A percentile compares a stretch with the other conserved stretches of the same genome.
These are phyloP conservation scores for Solanum rostratum DNA, from an alignment of 257 asterid species.

Conservation along the genomic window DNA sequence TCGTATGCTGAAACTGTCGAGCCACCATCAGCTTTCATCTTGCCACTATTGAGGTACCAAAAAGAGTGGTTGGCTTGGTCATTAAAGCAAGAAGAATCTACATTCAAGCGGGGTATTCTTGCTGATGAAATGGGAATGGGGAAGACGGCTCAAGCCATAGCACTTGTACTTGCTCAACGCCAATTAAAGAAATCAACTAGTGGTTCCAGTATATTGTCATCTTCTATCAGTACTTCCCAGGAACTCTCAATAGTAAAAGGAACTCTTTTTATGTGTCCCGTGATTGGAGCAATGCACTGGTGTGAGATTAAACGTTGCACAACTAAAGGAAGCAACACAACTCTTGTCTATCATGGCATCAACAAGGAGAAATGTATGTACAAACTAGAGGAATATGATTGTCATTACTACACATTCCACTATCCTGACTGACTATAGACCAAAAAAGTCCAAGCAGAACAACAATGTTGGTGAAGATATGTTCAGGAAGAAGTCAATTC, in stretches of 20 bases:
- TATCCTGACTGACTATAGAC: conserved; percentile 62
- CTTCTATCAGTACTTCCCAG: conserved; percentile 20
- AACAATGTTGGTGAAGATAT: conserved; percentile 27
- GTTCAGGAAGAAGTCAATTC: conserved; percentile 31
- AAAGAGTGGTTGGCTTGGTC: conserved; percentile 96
- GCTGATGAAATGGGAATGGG: conserved; percentile 99
- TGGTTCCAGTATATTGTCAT: conserved; percentile 8
- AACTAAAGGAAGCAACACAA: conserved; percentile 52
- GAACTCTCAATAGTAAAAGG: conserved; percentile 48
- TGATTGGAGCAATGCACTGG: conserved; percentile 74
- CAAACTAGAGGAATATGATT: conserved; percentile 57
- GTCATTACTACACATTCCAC: conserved; percentile 72
- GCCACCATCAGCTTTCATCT: conserved; percentile 56
- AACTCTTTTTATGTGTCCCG: conserved; percentile 74
- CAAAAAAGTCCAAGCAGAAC: conserved; percentile 57
- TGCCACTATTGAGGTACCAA: conserved; percentile 71
- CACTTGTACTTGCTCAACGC: conserved; percentile 76
- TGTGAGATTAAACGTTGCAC: conserved; percentile 53
- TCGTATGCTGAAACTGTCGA: conserved; percentile 40
- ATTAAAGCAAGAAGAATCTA: conserved; percentile 60
- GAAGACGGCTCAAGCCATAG: conserved; percentile 83
- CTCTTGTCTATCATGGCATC: conserved; percentile 71
- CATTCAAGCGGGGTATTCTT: conserved; percentile 68
- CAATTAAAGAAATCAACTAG: conserved; percentile 18
- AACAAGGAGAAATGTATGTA: conserved; percentile 35